Base-by-base conservation (phyloP, 306 rosid species). In the Ormosia semicastrata region DNA sequence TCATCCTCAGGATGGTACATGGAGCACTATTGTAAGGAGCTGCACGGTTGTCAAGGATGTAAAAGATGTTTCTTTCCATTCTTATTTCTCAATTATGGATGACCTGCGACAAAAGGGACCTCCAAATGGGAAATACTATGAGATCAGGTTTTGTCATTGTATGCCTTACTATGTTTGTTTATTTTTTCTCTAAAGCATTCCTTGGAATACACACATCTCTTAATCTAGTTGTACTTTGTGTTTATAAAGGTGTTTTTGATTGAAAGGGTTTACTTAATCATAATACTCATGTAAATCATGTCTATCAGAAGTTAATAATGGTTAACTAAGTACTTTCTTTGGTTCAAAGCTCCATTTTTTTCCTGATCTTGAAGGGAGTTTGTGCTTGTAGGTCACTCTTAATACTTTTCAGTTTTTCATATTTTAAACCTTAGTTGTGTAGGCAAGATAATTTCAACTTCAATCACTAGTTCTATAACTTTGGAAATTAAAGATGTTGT, bases 61-160 rank as follows among this genome's bases (percentile, higher is more conserved):
- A 66, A 63, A n/a, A 53, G 97, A 96, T 88, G 83, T 92, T 68
- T 94, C 89, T 83, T 89, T 64, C 81, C 82, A 89, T 87, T 91
- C 99, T 15, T 96, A 96, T 86, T 89, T 89, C 77, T 89, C 98
- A 13, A 62, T 92, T 82, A 92, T 93, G 98, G 88, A 84, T 57
- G 98, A 96, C 73, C 87, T 96, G 50, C 85, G 41, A 34, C 75
- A 47, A 12, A 87, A 76, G 71, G 91, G 83, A 70, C 90, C 97
- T 72, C 90, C 94, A 3, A 66, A 72, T 43, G 86, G 77, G 75
- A 87, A 91, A 83, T 91, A 89, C 74, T 91, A 82, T 72, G 99
- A 96, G 83, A 93, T 96, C 85, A 91, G 89, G 99, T 96, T 77
- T 71, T 54, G 46, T 40, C 68, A 43, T 62, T 33, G n/a, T 57